Conservation (phyloP, 2,329 filamentous ascomycete genomes). For the Venturia effusa region DNA sequence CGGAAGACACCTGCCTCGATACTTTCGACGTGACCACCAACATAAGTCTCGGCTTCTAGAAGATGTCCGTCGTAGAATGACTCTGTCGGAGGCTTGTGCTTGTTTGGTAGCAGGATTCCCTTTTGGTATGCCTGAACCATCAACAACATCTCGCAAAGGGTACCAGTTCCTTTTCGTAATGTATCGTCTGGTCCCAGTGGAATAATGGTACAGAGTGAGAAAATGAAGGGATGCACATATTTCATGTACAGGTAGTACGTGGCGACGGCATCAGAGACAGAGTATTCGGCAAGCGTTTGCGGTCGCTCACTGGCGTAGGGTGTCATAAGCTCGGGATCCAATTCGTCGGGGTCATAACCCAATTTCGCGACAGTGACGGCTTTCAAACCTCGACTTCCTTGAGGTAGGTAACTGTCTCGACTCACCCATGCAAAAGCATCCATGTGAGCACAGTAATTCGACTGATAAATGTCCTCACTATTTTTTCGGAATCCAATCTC, state of each 20-base stretch:
- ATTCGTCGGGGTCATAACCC: slow-evolving; percentile 94
- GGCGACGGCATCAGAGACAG: slow-evolving; percentile 95
- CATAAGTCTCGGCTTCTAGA: slow-evolving; percentile 93
- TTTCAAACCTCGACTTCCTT: slow-evolving; percentile 93
- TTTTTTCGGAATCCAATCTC: slow-evolving; percentile 97
- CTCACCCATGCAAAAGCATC: slow-evolving; percentile 99
- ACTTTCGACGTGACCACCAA: slow-evolving; percentile 97
- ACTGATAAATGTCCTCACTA: slow-evolving; percentile 91
- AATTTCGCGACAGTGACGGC: slow-evolving; percentile 96
- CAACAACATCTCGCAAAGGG: slow-evolving; percentile 96
- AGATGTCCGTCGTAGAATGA: slow-evolving; percentile 95
- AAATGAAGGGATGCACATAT: slow-evolving; percentile 99
- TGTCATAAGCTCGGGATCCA: slow-evolving; percentile 96
- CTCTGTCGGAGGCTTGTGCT: slow-evolving; percentile 83
- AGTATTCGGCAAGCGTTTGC: slow-evolving; percentile 93
- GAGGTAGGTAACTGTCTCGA: slow-evolving; percentile 92
- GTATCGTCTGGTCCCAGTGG: slow-evolving; percentile 89
- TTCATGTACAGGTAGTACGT: slow-evolving; percentile 99
- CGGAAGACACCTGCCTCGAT: slow-evolving; percentile 97
- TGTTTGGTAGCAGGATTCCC: slow-evolving; percentile 88
- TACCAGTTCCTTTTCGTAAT: slow-evolving; percentile 89
- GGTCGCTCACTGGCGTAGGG: slow-evolving; percentile 76
- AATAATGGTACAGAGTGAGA: slow-evolving; percentile 94
- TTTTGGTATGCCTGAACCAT: slow-evolving; percentile 97
- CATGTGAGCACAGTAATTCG: slow-evolving; percentile 94